Conservation (phyloP, 306 rosid species). For the Mimosa pudica region DNA sequence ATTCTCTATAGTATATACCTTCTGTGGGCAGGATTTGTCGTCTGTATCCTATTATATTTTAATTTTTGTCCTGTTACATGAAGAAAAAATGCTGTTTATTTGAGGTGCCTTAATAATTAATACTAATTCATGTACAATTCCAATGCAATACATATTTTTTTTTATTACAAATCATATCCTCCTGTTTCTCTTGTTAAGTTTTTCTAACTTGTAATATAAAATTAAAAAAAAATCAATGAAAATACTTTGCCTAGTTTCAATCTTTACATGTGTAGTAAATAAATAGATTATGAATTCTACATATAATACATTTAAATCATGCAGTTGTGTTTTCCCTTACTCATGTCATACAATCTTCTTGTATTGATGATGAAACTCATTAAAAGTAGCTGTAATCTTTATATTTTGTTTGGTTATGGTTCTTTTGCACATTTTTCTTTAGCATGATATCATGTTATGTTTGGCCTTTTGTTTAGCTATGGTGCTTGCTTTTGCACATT, state of each 20-base stretch:
- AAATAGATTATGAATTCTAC: slow-evolving; percentile 7
- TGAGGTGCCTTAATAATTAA: neutral
- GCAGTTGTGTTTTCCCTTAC: neutral
- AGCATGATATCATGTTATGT: neutral
- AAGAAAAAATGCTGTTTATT: slow-evolving; percentile 7
- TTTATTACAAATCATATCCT: neutral
- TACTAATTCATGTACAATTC: neutral
- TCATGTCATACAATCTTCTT: neutral
- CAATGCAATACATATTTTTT: neutral
- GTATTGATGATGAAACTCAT: neutral
- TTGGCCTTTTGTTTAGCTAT: too few relatives aligned
- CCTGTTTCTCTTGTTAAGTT: neutral
- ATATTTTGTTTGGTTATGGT: neutral
- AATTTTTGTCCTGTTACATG: slow-evolving; percentile 17
- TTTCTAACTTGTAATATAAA: neutral
- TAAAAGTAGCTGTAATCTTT: neutral
- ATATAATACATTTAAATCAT: neutral
- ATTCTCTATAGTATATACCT: slow-evolving; percentile 13
- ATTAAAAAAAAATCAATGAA: neutral
- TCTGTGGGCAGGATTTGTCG: slow-evolving; percentile 1
- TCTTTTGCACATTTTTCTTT: neutral
- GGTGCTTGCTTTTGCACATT: too few relatives aligned
- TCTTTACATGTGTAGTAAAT: neutral
- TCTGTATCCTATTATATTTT: neutral
- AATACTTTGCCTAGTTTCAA: neutral